These are phyloP conservation scores for Metarhizium guizhouense DNA, from an alignment of 2,329 filamentous ascomycete genomes.

Conservation along the genomic window DNA sequence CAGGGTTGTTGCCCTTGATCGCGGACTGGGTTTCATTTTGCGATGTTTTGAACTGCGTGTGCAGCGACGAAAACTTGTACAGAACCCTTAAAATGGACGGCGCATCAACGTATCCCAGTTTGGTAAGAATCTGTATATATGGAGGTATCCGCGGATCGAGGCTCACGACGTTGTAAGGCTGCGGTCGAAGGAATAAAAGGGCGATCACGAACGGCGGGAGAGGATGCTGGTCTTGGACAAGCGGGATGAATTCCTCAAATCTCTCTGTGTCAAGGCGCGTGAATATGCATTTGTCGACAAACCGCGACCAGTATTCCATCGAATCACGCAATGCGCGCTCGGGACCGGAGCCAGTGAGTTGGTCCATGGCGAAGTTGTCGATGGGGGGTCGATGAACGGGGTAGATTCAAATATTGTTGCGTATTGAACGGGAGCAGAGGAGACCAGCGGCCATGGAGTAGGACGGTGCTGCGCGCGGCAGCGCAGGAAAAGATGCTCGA, in stretches of 20 bases:
- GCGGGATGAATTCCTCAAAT: conserved; percentile 42
- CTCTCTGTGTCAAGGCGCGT: conserved; percentile 41
- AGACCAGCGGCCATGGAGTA: conserved; percentile 4
- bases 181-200: conserved; percentile 50
- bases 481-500: background rate
- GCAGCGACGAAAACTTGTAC: conserved; percentile 48
- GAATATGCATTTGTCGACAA: conserved; percentile 40
- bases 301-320: conserved; percentile 37
- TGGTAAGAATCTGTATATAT: conserved; percentile 49
- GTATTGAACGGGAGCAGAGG: background rate
- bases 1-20: background rate
- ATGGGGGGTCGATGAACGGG: background rate
- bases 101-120: conserved; percentile 42
- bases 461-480: conserved; percentile 6
- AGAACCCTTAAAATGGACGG: conserved; percentile 46
- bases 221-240: conserved; percentile 42
- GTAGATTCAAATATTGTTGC: background rate
- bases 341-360: conserved; percentile 10
- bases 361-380: conserved; percentile 16
- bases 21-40: conserved; percentile 5
- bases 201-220: conserved; percentile 43
- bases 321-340: conserved; percentile 18
- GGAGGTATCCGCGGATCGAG: conserved; percentile 50
- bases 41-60: conserved; percentile 16
- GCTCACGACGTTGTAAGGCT: conserved; percentile 34